Conservation (phyloP, 441 rosid genomes). For the Jatropha multifida region DNA sequence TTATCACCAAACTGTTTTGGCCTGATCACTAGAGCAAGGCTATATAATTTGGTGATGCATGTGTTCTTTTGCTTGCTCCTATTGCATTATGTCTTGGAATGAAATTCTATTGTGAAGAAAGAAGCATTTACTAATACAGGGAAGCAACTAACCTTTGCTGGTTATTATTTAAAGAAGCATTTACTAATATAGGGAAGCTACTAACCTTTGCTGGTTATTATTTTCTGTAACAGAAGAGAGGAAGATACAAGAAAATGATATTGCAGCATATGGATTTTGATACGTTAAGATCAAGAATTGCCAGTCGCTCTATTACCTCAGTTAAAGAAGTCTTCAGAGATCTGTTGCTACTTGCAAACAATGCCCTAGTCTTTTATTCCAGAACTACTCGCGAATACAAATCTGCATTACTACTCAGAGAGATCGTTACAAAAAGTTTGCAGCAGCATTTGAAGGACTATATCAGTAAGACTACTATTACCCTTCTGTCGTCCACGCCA, state of each 20-base stretch:
- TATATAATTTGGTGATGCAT: neutral
- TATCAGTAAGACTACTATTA: slow-evolving; percentile 32
- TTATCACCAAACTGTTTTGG: neutral
- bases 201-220: slow-evolving; percentile 11
- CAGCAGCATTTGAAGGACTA: slow-evolving; percentile 42
- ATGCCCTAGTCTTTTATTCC: slow-evolving; percentile 72
- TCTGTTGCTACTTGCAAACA: slow-evolving; percentile 73
- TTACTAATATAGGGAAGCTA: neutral
- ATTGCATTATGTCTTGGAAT: neutral
- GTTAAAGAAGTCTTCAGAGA: slow-evolving; percentile 65
- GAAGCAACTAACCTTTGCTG: slow-evolving; percentile 15
- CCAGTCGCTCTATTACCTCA: slow-evolving; percentile 41
- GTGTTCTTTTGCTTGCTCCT: neutral
- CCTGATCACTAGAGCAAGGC: neutral
- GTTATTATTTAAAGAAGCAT: neutral
- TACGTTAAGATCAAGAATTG: slow-evolving; percentile 62
- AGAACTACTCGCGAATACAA: slow-evolving; percentile 81
- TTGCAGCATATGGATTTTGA: slow-evolving; percentile 72
- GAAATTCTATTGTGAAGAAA: neutral
- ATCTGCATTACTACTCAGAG: slow-evolving; percentile 64
- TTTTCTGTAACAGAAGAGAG: slow-evolving; percentile 59
- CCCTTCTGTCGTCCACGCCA: slow-evolving; percentile 20
- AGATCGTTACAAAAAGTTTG: slow-evolving; percentile 50
- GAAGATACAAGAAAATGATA: slow-evolving; percentile 82
- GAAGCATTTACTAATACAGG: neutral